A percentile compares a stretch with the other conserved stretches of the same genome.
phyloP scores from a whole-genome alignment of 2,329 filamentous ascomycete genomes.

The Aspergillus uvarum region DNA sequence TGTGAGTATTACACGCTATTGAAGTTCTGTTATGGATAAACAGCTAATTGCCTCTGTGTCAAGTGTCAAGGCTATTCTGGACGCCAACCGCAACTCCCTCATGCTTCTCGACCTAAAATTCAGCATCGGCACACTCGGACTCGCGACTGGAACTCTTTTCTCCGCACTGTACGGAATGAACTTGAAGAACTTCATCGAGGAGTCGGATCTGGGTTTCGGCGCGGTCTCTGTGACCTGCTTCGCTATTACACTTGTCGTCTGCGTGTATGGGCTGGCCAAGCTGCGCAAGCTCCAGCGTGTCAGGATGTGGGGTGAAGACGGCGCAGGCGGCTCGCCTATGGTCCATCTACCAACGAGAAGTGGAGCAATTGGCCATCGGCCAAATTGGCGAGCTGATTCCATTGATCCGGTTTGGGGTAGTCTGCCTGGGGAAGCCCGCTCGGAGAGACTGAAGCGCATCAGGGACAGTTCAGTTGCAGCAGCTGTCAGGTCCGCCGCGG shows the following conservation, averaged over 20 bases:
- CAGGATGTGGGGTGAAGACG: constrained; percentile 73
- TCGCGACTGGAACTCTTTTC: constrained; percentile 90
- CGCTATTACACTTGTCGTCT: constrained; percentile 72
- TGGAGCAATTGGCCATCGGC: constrained; percentile 26
- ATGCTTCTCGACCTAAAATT: constrained; percentile 98
- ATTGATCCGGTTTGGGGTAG: constrained; percentile 43
- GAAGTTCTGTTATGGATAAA: background rate
- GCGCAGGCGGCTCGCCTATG: constrained; percentile 35
- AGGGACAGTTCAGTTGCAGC: constrained; percentile 30
- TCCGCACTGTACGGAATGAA: constrained; percentile 99
- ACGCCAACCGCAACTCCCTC: constrained; percentile 95
- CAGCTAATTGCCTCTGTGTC: constrained; percentile 16
- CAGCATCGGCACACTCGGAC: constrained; percentile 89
- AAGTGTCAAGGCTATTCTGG: constrained; percentile 92
- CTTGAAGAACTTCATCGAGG: constrained; percentile 96
- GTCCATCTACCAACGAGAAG: constrained; percentile 28
- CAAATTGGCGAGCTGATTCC: constrained; percentile 46
- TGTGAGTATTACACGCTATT: constrained; percentile 59
- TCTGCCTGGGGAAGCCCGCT: constrained; percentile 40
- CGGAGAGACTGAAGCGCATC: constrained; percentile 39
- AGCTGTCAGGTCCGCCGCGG: constrained; percentile 11
- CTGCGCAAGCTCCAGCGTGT: constrained; percentile 83
- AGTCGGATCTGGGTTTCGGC: constrained; percentile 81
- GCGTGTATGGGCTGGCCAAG: constrained; percentile 78
- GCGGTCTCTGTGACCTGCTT: constrained; percentile 71